Percentiles rank a stretch among this genome's conserved stretches.
Conservation (phyloP, 2,329 filamentous ascomycete species). For the Ilyonectria mors-panacis region DNA sequence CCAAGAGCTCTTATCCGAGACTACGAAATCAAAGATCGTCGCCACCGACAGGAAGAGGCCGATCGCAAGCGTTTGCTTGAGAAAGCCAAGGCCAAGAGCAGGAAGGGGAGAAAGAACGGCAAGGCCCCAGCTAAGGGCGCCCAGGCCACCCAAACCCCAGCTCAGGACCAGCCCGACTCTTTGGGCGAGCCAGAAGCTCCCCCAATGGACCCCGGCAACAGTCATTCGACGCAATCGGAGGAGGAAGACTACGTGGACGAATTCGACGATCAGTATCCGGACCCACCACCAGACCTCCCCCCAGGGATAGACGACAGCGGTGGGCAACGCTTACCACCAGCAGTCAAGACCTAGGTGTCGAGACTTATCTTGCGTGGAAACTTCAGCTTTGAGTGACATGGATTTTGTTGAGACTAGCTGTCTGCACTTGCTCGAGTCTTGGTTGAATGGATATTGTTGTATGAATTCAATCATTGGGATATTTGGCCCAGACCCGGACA, state of each 20-base stretch:
- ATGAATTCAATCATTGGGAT: background rate
- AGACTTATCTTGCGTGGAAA: constrained; percentile 3
- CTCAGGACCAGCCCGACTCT: constrained; percentile 42
- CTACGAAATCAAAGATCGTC: constrained; percentile 95
- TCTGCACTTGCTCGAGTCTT: constrained; percentile 4
- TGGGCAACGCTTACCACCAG: constrained; percentile 32
- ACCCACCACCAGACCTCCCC: constrained; percentile 36
- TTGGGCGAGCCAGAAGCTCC: constrained; percentile 41
- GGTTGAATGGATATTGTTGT: constrained; percentile 5
- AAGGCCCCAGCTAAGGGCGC: constrained; percentile 64
- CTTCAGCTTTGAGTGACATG: background rate
- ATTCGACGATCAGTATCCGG: constrained; percentile 47
- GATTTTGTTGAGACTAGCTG: background rate
- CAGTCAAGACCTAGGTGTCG: constrained; percentile 33
- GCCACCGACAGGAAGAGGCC: constrained; percentile 85
- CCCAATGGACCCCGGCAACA: constrained; percentile 45
- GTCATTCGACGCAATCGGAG: constrained; percentile 58
- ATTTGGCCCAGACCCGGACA: background rate
- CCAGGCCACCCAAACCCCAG: constrained; percentile 43
- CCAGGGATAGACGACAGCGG: constrained; percentile 26
- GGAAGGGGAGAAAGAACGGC: constrained; percentile 85
- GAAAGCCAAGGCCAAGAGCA: constrained; percentile 93
- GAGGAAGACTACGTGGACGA: constrained; percentile 56
- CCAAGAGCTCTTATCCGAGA: constrained; percentile 88
- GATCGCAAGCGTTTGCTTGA: constrained; percentile 88